Evolutionary conservation across 768 basidiomycete genomes (phyloP), one percentile per base, ranked within the genome.

Genomic region (Russula ochroleuca): DNA sequence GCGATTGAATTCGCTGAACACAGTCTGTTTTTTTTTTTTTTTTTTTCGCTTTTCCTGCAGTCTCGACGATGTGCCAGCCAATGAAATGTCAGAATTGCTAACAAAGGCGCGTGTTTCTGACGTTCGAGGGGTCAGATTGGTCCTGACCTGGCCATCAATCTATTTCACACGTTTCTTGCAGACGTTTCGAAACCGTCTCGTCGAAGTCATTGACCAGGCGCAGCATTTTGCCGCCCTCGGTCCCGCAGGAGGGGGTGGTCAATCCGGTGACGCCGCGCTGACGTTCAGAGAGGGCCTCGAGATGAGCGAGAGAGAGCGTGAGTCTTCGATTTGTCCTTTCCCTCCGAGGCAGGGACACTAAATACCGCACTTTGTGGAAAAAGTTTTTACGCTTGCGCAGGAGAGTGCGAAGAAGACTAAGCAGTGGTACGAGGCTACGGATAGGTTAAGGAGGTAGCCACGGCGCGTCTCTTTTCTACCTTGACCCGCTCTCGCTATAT

Each of bases 251-350:
- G 79, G 80, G 13, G 80, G 81, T 3, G 77, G 81, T 5, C 73
- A 79, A 13, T 76, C 78, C 8, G 83, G 80, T 15, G 86, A 88
- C 66, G 72, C 77, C 1, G 84, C 90, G 7, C 87, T 89, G 67
- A 77, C 82, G 14, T 98, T 98, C 70, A 79, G 92, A 67, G 94
- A 96, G 73, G 95, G 94, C 1, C 81, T 98, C 64, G 94, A 98
- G 60, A 85, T 83, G n/a, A 92, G 91, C 15, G 94, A 98, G 73
- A 82, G 95, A 67, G 93, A 96, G 78, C 69, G 94, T 96, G 72
- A 80, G 86, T 79, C n/a, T 50, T 10, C 21, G n/a, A 25, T n/a
- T 45, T 35, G 17, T 8, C 3, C 1, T 28, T 25, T 28, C 7
- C 68, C 21, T 3, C 35, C 35, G 35, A 35, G 35, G n/a, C 68